Evolutionary conservation across 371 early-diverging fungal species (phyloP), one percentile per base, ranked within the genome.

Genomic region (Apophysomyces elegans): DNA sequence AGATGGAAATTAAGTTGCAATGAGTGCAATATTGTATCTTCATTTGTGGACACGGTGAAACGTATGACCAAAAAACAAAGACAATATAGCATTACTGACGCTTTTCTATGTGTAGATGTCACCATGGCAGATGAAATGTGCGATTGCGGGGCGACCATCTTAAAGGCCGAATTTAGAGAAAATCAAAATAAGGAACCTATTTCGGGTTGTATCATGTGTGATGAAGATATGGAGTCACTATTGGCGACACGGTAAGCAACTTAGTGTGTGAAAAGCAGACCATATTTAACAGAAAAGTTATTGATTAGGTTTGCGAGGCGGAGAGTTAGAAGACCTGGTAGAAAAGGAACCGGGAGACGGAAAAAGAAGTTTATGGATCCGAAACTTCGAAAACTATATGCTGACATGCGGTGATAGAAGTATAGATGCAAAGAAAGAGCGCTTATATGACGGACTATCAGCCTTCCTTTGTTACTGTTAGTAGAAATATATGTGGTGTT

Each of bases 1-100:
- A 62, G 81, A 56, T 85, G 83, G 81, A 85, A 85, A 64, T 58
- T 85, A 14, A 74, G 76, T 39, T 84, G 84, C 60, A 84, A 82
- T 63, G 80, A 76, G 63, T 80, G 83, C 68, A 82, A 79, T 57
- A 68, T 82, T 43, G 83, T 82, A 26, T 78, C 80, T 16, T 64
- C 72, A 37, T 82, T 82, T 66, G 66, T 76, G 26, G 80, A 82
- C 60, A 80, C 73, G 1, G 70, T 84, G 16, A 81, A 82, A 66
- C 59, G 78, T 79, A 69, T 65, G 70, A 44, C 54, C 1, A 50
- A 11, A 56, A 13, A 13, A 14, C 26, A 21, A 44, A 39, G 32
- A 26, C 32, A 26, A 26, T 2, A 2, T 26, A 26, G 32, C 32
- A 26, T 7, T 2, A 47, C 9, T 37, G 56, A 13, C n/a, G 7